These are phyloP conservation scores for Coemansia sp. DNA, from an alignment of 192 early-diverging fungal species.

Conservation along the genomic window DNA sequence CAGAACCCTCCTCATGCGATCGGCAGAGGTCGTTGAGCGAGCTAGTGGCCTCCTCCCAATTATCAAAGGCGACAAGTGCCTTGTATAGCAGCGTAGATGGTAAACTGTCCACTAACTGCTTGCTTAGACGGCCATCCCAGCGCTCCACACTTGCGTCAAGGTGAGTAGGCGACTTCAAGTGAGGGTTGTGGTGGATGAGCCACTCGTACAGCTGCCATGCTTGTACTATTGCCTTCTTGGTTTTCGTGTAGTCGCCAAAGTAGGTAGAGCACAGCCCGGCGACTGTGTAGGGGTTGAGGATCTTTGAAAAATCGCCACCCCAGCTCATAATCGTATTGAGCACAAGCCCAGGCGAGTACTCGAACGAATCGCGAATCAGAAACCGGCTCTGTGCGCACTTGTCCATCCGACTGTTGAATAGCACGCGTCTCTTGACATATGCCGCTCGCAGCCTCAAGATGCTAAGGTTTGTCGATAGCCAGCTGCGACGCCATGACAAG, in stretches of 20 bases:
- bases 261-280: conserved; percentile 9
- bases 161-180: neutral
- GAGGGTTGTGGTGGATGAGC: conserved; percentile 28
- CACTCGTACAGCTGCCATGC: conserved; percentile 52
- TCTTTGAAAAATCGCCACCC: conserved; percentile 18
- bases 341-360: conserved; percentile 40
- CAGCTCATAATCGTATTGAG: conserved; percentile 49
- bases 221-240: conserved; percentile 19
- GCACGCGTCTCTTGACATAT: conserved; percentile 16
- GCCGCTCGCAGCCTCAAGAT: conserved; percentile 29
- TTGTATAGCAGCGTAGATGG: conserved; percentile 20
- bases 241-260: conserved; percentile 19
- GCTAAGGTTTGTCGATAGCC: conserved; percentile 31
- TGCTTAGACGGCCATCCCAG: neutral
- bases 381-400: conserved; percentile 17
- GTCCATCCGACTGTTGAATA: conserved; percentile 25
- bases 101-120: neutral
- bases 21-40: conserved; percentile 12
- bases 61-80: conserved; percentile 18
- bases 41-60: conserved; percentile 19
- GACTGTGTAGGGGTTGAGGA: conserved; percentile 18
- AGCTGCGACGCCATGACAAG: conserved; percentile 17
- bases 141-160: neutral
- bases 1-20: neutral
- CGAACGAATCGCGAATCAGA: conserved; percentile 27